A percentile compares a stretch with the other conserved stretches of the same genome.
These are phyloP conservation scores for Zygoascus biomembranicola DNA, from an alignment of 805 yeast genomes.

Conservation along the genomic window DNA sequence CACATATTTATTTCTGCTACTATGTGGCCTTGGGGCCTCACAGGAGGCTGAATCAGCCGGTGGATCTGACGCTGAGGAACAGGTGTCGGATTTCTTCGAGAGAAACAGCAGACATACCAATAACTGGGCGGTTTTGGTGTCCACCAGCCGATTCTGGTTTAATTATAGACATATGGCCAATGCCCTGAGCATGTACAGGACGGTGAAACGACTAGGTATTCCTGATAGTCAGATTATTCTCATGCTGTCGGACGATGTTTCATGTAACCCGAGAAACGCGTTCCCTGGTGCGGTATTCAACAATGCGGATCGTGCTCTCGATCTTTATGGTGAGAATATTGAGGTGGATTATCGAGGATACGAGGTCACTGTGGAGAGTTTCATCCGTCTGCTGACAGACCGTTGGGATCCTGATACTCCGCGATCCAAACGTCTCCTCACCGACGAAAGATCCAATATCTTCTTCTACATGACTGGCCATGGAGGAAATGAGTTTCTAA, in stretches of 20 bases:
- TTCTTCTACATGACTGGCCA: conserved; percentile 96
- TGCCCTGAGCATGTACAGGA: conserved; percentile 86
- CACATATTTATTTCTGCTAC: background rate
- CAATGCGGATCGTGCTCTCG: conserved; percentile 85
- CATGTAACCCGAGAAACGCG: conserved; percentile 92
- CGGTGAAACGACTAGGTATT: conserved; percentile 91
- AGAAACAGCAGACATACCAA: conserved; percentile 17
- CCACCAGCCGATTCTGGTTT: conserved; percentile 97
- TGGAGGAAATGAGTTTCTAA: conserved; percentile 95
- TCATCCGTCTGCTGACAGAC: conserved; percentile 85
- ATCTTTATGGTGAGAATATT: conserved; percentile 85
- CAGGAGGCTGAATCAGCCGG: background rate
- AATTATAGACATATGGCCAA: conserved; percentile 98
- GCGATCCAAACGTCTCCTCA: conserved; percentile 76
- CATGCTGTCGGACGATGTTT: conserved; percentile 94
- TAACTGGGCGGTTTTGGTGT: conserved; percentile 69
- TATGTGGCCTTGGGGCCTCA: background rate
- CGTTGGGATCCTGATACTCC: conserved; percentile 96
- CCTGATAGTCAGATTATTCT: conserved; percentile 96
- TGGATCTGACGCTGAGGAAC: background rate
- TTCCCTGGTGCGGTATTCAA: conserved; percentile 95
- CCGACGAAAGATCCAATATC: conserved; percentile 91
- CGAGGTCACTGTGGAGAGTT: conserved; percentile 96
- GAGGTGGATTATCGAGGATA: conserved; percentile 97
- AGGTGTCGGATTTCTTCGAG: background rate